phyloP scores from a whole-genome alignment of 2,329 filamentous ascomycete species.

The Blastomyces parvus region DNA sequence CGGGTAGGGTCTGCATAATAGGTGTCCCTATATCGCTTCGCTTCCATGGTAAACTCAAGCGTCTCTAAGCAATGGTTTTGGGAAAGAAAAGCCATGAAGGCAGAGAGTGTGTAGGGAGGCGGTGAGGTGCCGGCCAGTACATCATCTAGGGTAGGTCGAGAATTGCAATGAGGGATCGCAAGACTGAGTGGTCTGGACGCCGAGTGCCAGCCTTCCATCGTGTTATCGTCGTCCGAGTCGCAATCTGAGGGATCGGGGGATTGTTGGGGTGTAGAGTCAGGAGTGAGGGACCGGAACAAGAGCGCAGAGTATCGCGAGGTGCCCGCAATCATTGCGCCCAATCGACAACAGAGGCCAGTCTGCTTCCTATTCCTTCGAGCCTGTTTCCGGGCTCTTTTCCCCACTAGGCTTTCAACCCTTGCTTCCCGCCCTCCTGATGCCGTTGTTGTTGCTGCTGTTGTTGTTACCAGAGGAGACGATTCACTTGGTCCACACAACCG shows the following conservation, averaged over 20 bases:
- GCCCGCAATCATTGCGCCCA: constrained; percentile 10
- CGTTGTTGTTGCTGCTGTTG: no score
- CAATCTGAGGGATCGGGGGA: constrained; percentile 36
- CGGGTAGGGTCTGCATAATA: constrained; percentile 52
- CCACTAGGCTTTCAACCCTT: background rate
- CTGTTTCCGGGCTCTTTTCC: background rate
- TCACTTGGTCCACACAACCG: background rate
- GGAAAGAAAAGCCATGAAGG: constrained; percentile 93
- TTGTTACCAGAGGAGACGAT: background rate
- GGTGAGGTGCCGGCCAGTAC: constrained; percentile 79
- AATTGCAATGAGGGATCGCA: constrained; percentile 35
- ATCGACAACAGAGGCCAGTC: background rate
- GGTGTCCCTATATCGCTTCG: constrained; percentile 68
- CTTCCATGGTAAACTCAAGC: constrained; percentile 91
- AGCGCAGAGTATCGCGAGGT: constrained; percentile 28
- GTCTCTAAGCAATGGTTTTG: constrained; percentile 97
- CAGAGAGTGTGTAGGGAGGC: constrained; percentile 79
- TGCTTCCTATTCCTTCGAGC: background rate
- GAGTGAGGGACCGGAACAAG: constrained; percentile 32
- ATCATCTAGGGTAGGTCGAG: constrained; percentile 67
- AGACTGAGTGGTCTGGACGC: constrained; percentile 38
- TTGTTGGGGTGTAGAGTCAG: constrained; percentile 37
- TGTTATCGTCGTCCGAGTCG: constrained; percentile 32
- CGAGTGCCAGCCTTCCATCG: constrained; percentile 30
- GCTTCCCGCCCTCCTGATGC: background rate